phyloP scores from a whole-genome alignment of 176 grass and related monocot species.

The Chrysopogon serrulatus region DNA sequence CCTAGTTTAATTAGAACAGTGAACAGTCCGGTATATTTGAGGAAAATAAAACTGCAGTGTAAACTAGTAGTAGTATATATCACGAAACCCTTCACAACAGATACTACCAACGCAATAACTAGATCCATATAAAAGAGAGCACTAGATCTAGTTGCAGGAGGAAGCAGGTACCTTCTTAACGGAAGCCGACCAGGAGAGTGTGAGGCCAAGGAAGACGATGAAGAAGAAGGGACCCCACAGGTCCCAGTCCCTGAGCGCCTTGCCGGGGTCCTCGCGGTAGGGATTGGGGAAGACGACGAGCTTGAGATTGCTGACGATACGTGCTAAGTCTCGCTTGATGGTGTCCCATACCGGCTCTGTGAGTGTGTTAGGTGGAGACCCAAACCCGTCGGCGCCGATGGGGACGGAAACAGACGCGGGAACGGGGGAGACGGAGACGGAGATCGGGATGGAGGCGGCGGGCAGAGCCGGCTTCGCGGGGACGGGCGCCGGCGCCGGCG shows the following conservation, averaged over 20 bases:
- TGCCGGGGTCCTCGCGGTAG: conserved; percentile 88
- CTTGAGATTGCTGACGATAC: conserved; percentile 98
- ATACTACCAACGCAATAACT: neutral
- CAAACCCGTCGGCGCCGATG: conserved; percentile 68
- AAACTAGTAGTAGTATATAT: neutral
- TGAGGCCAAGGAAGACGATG: conserved; percentile 96
- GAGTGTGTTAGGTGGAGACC: conserved; percentile 67
- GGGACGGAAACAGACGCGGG: conserved; percentile 35
- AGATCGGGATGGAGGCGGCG: conserved; percentile 51
- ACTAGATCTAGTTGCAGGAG: conserved; percentile 1
- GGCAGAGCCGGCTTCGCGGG: conserved; percentile 38
- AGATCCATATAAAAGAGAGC: neutral
- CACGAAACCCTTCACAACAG: neutral
- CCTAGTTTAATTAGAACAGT: conserved; percentile 5
- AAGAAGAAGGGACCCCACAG: conserved; percentile 99
- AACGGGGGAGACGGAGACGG: conserved; percentile 31
- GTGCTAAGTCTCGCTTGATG: conserved; percentile 89
- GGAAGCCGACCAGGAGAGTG: conserved; percentile 93
- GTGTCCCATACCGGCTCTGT: conserved; percentile 99
- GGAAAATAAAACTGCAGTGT: neutral
- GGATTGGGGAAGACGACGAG: conserved; percentile 99
- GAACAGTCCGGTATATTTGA: neutral
- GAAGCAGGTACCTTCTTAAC: conserved; percentile 69
- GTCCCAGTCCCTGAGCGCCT: conserved; percentile 98
- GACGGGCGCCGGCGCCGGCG: conserved; percentile 3